phyloP scores from a whole-genome alignment of 441 rosid species.

The Biscutella laevigata region DNA sequence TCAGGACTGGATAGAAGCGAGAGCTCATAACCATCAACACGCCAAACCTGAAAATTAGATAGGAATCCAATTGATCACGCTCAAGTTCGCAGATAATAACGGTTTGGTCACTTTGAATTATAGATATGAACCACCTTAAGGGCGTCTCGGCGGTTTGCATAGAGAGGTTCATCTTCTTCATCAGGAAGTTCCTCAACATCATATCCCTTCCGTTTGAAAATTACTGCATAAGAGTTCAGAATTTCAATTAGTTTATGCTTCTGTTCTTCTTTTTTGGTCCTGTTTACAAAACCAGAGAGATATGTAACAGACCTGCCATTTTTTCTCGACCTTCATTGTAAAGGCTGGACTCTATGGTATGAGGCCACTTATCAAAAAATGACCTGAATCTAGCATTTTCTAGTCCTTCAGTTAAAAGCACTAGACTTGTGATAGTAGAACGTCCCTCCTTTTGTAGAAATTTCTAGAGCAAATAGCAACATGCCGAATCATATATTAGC shows the following conservation, averaged over 20 bases:
- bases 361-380: conserved; percentile 64
- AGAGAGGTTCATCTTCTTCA: conserved; percentile 42
- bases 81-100: not conserved
- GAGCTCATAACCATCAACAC: conserved; percentile 48
- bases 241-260: conserved; percentile 1
- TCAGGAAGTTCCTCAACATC: conserved; percentile 58
- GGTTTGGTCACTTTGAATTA: not conserved
- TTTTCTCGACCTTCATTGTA: conserved; percentile 82
- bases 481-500: not conserved
- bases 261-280: not conserved
- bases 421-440: conserved; percentile 42
- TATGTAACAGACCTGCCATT: conserved; percentile 64
- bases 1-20: conserved; percentile 47
- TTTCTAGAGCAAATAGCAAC: conserved; percentile 1
- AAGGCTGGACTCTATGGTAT: conserved; percentile 42
- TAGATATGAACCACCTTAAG: conserved; percentile 37
- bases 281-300: not conserved
- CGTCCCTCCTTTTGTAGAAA: conserved; percentile 44
- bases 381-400: conserved; percentile 65
- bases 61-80: not conserved
- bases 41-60: conserved; percentile 56
- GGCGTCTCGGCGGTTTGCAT: conserved; percentile 49
- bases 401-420: conserved; percentile 70
- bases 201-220: conserved; percentile 36
- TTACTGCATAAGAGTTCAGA: conserved; percentile 6